phyloP scores from a whole-genome alignment of 2,329 filamentous ascomycete genomes.

The Aureobasidium sp. region DNA sequence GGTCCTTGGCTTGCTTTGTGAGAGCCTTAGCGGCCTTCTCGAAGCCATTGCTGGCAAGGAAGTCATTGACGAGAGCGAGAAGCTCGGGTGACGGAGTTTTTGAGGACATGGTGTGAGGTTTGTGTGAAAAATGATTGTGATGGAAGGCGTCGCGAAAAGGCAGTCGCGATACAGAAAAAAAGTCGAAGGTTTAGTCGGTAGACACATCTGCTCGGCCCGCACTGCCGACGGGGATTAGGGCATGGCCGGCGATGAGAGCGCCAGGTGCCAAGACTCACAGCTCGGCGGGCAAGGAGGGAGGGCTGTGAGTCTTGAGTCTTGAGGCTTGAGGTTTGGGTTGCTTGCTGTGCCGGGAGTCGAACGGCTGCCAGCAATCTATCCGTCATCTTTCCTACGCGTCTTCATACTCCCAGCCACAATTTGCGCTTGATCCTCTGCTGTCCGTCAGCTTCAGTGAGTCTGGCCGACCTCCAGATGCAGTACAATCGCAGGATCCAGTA shows the following conservation, averaged over 20 bases:
- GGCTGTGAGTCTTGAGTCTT: not conserved
- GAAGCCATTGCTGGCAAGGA: conserved; percentile 26
- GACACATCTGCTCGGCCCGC: conserved; percentile 3
- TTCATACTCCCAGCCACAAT: not conserved
- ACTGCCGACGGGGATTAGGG: conserved; percentile 1
- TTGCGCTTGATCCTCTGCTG: not conserved
- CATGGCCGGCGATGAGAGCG: not conserved
- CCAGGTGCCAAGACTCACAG: not conserved
- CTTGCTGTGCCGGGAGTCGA: not conserved
- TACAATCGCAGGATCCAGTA: not conserved
- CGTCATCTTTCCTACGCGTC: conserved; percentile 11
- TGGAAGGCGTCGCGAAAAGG: conserved; percentile 1
- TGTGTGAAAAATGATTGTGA: not conserved
- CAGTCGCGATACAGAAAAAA: conserved; percentile 3
- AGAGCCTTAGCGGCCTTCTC: conserved; percentile 24
- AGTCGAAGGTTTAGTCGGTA: conserved; percentile 3
- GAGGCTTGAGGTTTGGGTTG: not conserved
- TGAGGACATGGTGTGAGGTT: conserved; percentile 5
- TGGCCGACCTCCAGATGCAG: conserved; percentile 1
- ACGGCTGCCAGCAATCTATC: conserved; percentile 1
- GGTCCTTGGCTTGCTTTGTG: conserved; percentile 25
- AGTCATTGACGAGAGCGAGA: conserved; percentile 18
- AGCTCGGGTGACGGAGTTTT: conserved; percentile 9
- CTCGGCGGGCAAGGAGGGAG: not conserved
- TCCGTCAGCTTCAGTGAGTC: not conserved